Evolutionary conservation across 2,329 filamentous ascomycete species (phyloP).

Genomic region (Pyrenochaeta sp.): DNA sequence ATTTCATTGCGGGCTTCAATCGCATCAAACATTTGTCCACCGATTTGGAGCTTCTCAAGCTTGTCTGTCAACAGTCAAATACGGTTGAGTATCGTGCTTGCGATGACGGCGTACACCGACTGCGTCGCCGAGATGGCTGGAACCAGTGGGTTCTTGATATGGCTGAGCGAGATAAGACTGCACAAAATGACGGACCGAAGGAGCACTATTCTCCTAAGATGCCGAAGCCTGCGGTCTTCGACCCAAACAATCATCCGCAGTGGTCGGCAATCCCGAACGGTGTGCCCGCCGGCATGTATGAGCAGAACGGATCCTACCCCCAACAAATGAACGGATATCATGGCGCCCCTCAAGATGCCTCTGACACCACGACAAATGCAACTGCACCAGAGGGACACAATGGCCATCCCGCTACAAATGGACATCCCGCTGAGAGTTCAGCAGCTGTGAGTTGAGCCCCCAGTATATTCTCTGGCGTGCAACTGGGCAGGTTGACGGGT

Average conservation of each 20-base stretch:
- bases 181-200: constrained; percentile 75
- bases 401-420: constrained; percentile 30
- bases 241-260: constrained; percentile 36
- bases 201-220: constrained; percentile 51
- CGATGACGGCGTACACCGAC: constrained; percentile 77
- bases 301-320: constrained; percentile 34
- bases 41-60: constrained; percentile 76
- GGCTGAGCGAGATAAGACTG: constrained; percentile 74
- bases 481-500: constrained; percentile 61
- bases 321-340: constrained; percentile 41
- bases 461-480: constrained; percentile 61
- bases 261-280: constrained; percentile 36
- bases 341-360: constrained; percentile 20
- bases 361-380: constrained; percentile 31
- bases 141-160: constrained; percentile 77
- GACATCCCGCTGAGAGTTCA: constrained; percentile 35
- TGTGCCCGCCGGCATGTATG: constrained; percentile 26
- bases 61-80: constrained; percentile 75
- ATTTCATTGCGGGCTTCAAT: constrained; percentile 84
- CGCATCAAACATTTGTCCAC: constrained; percentile 77
- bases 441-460: constrained; percentile 44
- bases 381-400: constrained; percentile 26
- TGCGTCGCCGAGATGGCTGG: constrained; percentile 80
- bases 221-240: constrained; percentile 47
- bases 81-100: constrained; percentile 77